Evolutionary conservation across 257 asterid species (phyloP).

Genomic region (Solanum infundibuliforme): DNA sequence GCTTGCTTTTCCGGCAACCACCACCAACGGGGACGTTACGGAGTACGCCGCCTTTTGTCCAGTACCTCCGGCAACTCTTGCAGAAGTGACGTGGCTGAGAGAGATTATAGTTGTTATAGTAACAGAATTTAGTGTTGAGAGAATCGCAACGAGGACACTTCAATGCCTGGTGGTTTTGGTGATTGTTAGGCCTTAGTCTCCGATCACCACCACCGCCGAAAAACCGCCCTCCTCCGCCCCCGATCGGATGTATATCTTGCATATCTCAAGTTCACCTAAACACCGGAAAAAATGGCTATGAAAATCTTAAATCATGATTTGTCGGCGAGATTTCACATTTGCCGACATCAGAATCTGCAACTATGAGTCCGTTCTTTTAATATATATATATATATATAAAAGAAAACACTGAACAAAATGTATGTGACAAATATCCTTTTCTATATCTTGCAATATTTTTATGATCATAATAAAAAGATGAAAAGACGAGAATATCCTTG

Average conservation of each 20-base stretch:
- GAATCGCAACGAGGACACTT: conserved; percentile 96
- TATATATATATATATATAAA: no score
- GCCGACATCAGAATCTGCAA: conserved; percentile 1
- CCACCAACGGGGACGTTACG: conserved; percentile 95
- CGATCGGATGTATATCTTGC: conserved; percentile 57
- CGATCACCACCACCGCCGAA: conserved; percentile 41
- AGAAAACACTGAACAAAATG: background rate
- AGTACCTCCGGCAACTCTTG: conserved; percentile 80
- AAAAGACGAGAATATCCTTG: conserved; percentile 27
- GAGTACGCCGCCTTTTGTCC: conserved; percentile 96
- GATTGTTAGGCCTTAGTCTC: conserved; percentile 44
- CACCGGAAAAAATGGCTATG: background rate
- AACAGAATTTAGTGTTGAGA: conserved; percentile 73
- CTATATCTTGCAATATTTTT: conserved; percentile 16
- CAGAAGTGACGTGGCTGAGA: conserved; percentile 95
- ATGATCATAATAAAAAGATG: background rate
- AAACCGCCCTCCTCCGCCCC: conserved; percentile 19
- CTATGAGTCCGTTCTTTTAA: background rate
- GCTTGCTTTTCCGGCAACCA: conserved; percentile 81
- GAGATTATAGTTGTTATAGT: conserved; percentile 78
- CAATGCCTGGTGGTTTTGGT: conserved; percentile 31
- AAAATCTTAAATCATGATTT: no score
- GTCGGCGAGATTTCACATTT: conserved; percentile 1
- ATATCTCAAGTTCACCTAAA: conserved; percentile 5
- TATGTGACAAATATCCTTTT: conserved; percentile 32